A percentile compares a stretch with the other conserved stretches of the same genome.
These are phyloP conservation scores for Curvularia verruculosa DNA, from an alignment of 2,329 filamentous ascomycete species.

Conservation along the genomic window DNA sequence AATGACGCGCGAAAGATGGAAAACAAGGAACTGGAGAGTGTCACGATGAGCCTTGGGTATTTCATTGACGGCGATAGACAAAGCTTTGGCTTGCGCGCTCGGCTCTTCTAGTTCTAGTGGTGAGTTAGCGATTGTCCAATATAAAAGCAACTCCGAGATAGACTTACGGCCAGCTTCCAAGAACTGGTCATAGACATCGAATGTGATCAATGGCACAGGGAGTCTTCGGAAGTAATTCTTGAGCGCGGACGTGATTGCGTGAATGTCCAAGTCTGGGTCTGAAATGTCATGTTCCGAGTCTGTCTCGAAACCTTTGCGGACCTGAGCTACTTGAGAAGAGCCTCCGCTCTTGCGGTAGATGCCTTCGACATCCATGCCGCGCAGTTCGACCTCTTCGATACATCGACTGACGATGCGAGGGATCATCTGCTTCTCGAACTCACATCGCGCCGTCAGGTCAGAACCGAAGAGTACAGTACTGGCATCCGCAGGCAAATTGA, in stretches of 20 bases:
- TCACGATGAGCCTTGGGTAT: slow-evolving; percentile 85
- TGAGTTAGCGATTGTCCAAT: slow-evolving; percentile 9
- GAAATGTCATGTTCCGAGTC: slow-evolving; percentile 88
- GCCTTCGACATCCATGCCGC: slow-evolving; percentile 96
- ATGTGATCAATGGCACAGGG: slow-evolving; percentile 87
- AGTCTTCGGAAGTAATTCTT: slow-evolving; percentile 98
- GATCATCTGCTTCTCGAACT: slow-evolving; percentile 86
- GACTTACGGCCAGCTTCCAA: slow-evolving; percentile 77
- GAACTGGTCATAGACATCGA: slow-evolving; percentile 87
- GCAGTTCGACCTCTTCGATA: slow-evolving; percentile 93
- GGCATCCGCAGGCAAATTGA: slow-evolving; percentile 47
- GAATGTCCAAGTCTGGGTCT: slow-evolving; percentile 91
- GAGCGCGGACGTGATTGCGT: slow-evolving; percentile 90
- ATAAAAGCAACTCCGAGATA: neutral
- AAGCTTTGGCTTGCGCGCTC: slow-evolving; percentile 56
- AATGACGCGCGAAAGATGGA: slow-evolving; percentile 88
- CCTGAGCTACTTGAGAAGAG: slow-evolving; percentile 84
- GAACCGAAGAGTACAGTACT: slow-evolving; percentile 78
- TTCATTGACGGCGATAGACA: slow-evolving; percentile 75
- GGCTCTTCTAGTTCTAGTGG: slow-evolving; percentile 66
- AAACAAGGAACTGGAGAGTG: slow-evolving; percentile 90
- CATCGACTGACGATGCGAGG: slow-evolving; percentile 90
- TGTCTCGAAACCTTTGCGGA: slow-evolving; percentile 90
- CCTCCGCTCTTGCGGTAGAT: slow-evolving; percentile 98
- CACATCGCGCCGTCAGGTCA: slow-evolving; percentile 82